phyloP scores from a whole-genome alignment of 2,329 filamentous ascomycete species.

The Venturia pyrina region DNA sequence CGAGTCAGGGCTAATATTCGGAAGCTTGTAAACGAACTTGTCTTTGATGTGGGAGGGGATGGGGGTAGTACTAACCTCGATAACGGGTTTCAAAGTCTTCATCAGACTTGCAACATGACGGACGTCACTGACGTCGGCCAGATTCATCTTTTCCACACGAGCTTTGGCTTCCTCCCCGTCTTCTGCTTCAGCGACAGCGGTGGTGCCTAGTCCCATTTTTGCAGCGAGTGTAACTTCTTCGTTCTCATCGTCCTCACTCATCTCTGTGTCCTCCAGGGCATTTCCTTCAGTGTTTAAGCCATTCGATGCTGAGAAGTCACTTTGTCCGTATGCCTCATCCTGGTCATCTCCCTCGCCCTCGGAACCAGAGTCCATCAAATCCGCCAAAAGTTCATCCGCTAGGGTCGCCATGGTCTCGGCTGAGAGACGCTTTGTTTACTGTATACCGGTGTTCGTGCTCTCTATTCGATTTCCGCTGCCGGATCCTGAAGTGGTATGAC shows the following conservation, averaged over 20 bases:
- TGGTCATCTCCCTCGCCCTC: conserved; percentile 56
- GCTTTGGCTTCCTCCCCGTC: conserved; percentile 40
- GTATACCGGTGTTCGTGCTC: not conserved
- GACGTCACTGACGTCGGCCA: conserved; percentile 65
- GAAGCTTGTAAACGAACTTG: conserved; percentile 53
- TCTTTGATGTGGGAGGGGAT: conserved; percentile 20
- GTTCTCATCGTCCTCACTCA: conserved; percentile 28
- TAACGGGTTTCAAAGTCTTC: conserved; percentile 68
- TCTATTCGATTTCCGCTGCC: not conserved
- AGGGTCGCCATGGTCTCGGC: conserved; percentile 64
- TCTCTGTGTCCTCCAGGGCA: conserved; percentile 13
- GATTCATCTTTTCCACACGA: conserved; percentile 73
- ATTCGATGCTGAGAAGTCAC: conserved; percentile 19
- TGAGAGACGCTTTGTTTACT: not conserved
- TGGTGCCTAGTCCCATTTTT: conserved; percentile 47
- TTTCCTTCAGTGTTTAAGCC: conserved; percentile 21
- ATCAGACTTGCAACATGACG: conserved; percentile 70
- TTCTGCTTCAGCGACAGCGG: conserved; percentile 43
- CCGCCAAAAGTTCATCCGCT: conserved; percentile 84
- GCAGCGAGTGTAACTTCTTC: conserved; percentile 51
- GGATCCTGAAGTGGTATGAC: not conserved
- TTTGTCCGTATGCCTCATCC: conserved; percentile 15
- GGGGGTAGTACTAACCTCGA: conserved; percentile 57
- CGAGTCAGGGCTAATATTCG: conserved; percentile 56
- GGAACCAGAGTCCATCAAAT: conserved; percentile 79